Percentiles rank a stretch among this genome's conserved stretches.
Conservation (phyloP, 805 yeast species). For the Deakozyma indianensis region DNA sequence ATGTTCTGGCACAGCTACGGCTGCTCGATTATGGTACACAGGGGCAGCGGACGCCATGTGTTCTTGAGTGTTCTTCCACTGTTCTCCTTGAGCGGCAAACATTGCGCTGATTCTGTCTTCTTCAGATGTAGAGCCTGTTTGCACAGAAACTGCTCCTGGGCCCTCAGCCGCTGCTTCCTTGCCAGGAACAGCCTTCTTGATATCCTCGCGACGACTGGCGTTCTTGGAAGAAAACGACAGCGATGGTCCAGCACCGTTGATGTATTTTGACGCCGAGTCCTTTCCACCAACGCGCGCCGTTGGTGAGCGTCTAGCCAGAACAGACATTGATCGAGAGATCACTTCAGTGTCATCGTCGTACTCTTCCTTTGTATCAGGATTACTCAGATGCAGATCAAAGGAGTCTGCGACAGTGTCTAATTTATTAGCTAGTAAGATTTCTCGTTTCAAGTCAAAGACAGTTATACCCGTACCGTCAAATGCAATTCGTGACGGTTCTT, state of each 20-base stretch:
- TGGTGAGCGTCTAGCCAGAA: conserved; percentile 69
- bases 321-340: conserved; percentile 79
- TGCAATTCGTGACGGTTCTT: conserved; percentile 57
- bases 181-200: conserved; percentile 12
- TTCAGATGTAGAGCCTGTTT: conserved; percentile 27
- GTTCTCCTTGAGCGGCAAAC: conserved; percentile 87
- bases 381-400: conserved; percentile 60
- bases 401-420: conserved; percentile 66
- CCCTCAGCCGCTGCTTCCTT: conserved; percentile 10
- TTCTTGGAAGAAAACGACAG: conserved; percentile 21
- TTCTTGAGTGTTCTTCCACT: conserved; percentile 91
- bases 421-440: conserved; percentile 67
- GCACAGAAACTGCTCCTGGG: conserved; percentile 10
- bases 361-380: conserved; percentile 59
- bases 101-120: conserved; percentile 79
- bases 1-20: conserved; percentile 36
- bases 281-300: conserved; percentile 32
- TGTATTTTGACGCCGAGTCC: conserved; percentile 45
- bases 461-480: conserved; percentile 97
- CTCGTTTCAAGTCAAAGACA: conserved; percentile 86
- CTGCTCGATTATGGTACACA: conserved; percentile 33
- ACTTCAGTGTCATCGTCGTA: conserved; percentile 81
- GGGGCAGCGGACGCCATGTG: conserved; percentile 77
- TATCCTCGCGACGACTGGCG: conserved; percentile 22
- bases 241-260: conserved; percentile 32